These are phyloP conservation scores for Tricholoma flavovirens DNA, from an alignment of 768 basidiomycete species.

Conservation along the genomic window DNA sequence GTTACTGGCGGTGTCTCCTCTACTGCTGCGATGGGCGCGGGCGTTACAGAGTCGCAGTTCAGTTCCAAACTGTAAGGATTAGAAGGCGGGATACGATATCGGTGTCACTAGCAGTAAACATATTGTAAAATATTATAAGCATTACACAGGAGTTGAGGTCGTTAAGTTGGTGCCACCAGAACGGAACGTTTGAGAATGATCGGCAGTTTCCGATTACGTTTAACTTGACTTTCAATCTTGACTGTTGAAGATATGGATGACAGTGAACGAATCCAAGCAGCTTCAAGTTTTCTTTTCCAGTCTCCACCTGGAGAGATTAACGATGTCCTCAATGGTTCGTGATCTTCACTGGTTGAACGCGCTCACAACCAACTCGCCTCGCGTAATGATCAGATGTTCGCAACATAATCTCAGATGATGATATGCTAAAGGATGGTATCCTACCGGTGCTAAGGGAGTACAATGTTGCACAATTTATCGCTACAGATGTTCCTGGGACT, in stretches of 20 bases:
- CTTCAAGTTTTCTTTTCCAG: constrained; percentile 77
- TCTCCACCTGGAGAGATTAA: constrained; percentile 96
- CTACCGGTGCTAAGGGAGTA: constrained; percentile 77
- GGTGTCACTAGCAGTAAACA: background rate
- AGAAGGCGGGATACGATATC: background rate
- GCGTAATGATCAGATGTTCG: constrained; percentile 64
- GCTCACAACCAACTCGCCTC: constrained; percentile 7
- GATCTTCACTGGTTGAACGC: constrained; percentile 5
- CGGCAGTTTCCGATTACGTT: constrained; percentile 17
- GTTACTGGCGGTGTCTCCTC: constrained; percentile 97
- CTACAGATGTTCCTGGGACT: constrained; percentile 75
- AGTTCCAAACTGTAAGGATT: constrained; percentile 28
- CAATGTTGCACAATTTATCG: constrained; percentile 83
- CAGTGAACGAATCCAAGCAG: constrained; percentile 62
- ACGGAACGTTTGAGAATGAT: background rate
- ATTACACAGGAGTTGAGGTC: background rate
- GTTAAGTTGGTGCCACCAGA: no score
- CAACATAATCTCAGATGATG: constrained; percentile 83
- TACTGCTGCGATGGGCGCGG: constrained; percentile 98
- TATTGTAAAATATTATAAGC: background rate
- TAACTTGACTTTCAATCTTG: background rate
- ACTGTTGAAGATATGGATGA: constrained; percentile 41
- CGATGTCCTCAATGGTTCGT: constrained; percentile 84
- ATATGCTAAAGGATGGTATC: constrained; percentile 71
- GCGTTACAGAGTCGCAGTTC: constrained; percentile 92